Conservation (phyloP, 176 grass and related monocot species). For the Aegilops bicornis region DNA sequence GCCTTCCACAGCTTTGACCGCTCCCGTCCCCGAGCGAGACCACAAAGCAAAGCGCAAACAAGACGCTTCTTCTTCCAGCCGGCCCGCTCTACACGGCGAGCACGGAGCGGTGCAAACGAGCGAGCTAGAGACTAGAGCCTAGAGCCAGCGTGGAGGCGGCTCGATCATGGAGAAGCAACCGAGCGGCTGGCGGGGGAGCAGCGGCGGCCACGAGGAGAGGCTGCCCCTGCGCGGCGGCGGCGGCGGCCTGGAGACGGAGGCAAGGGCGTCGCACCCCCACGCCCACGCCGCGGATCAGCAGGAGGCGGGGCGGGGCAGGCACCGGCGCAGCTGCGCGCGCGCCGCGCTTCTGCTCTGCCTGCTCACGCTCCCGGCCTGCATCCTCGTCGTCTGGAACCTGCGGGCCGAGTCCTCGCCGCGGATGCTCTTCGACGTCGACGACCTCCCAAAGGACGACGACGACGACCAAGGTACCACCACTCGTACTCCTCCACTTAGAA, state of each 20-base stretch:
- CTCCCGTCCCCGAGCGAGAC: background rate
- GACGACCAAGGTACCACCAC: slow-evolving; percentile 6
- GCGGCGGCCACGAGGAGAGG: slow-evolving; percentile 28
- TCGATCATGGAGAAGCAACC: slow-evolving; percentile 30
- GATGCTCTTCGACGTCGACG: slow-evolving; percentile 39
- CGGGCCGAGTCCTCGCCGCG: slow-evolving; percentile 4
- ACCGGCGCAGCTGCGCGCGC: slow-evolving; percentile 34
- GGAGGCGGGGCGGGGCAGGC: slow-evolving; percentile 34
- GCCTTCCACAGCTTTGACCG: slow-evolving; percentile 7
- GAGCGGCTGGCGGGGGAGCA: slow-evolving; percentile 12
- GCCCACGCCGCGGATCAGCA: background rate
- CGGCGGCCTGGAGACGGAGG: slow-evolving; percentile 34
- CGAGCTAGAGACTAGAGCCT: background rate
- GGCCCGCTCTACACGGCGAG: background rate
- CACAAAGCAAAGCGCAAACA: background rate
- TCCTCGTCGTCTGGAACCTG: slow-evolving; percentile 34
- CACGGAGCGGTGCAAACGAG: background rate
- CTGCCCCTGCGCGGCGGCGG: slow-evolving; percentile 29
- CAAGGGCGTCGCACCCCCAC: background rate
- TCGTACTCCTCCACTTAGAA: too few species aligned
- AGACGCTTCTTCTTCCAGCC: background rate
- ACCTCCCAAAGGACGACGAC: slow-evolving; percentile 20
- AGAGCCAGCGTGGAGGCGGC: background rate
- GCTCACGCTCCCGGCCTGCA: slow-evolving; percentile 26
- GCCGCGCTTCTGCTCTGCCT: slow-evolving; percentile 36